Base-by-base conservation (phyloP, 345 rosid species). In the Aquilaria yunnanensis region DNA sequence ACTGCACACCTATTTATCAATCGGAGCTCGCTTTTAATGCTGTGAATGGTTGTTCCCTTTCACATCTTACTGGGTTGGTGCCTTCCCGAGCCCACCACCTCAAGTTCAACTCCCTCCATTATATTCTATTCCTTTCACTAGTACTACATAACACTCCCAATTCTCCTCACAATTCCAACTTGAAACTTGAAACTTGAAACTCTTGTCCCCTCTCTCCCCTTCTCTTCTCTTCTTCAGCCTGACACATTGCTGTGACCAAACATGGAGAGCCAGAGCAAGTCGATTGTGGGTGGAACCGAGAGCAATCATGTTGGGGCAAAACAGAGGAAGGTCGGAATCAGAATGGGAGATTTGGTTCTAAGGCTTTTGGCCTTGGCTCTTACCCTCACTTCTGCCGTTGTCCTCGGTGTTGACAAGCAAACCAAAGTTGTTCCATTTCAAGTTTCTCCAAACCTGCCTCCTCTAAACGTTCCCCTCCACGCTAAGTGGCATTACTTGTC, bases 401-500 rank as follows among this genome's bases (percentile, higher is more conserved):
- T 85, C 14, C 74, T 85, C 11, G 92, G 91, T 30, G 70, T 78
- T 4, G 51, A 77, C 47, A 83, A 76, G 61, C 89, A 89, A 57
- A 80, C 74, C 12, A 77, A 66, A 61, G 31, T 72, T 46, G 76
- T 83, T 12, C 67, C 88, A 0, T 2, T 89, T 3, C 60, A 74
- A 66, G 1, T 89, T 54, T 9, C 78, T 31, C 73, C 73, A 1
- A 51, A 41, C 57, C 41, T 89, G 49, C 92, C 96, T 52, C 74
- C 88, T n/a, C 50, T 89, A 2, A 8, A 74, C 56, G 56, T 87
- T 63, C 62, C 91, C 47, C 78, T 70, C 12, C 46, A 68, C 12
- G 94, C 96, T 57, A 81, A 76, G 73, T 76, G 85, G 74, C 69
- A 57, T 55, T 70, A 87, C 74, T 60, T 83, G 57, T 81, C 96